phyloP scores from a whole-genome alignment of 2,329 filamentous ascomycete species.

The Pseudogymnoascus sp. region DNA sequence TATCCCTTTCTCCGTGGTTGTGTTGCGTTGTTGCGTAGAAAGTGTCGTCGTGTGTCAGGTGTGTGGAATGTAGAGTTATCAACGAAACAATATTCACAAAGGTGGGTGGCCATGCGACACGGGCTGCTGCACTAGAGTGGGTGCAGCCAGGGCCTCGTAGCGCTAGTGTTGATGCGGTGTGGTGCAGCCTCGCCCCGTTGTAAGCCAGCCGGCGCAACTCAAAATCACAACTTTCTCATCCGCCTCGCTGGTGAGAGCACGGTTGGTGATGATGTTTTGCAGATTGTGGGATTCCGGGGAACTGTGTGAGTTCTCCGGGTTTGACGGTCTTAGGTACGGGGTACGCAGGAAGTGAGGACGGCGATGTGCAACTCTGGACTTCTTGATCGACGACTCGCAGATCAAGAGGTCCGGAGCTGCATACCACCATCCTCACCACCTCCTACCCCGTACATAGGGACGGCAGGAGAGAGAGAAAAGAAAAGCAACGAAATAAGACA shows the following conservation, averaged over 20 bases:
- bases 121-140: background rate
- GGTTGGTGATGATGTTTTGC: background rate
- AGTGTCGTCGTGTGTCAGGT: background rate
- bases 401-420: background rate
- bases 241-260: too few relatives aligned
- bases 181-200: background rate
- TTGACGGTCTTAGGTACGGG: background rate
- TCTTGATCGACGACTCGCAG: background rate
- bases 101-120: background rate
- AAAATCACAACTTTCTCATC: too few relatives aligned
- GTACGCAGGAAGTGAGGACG: background rate
- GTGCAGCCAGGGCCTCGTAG: background rate
- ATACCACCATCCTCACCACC: too few relatives aligned
- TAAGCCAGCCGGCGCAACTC: background rate
- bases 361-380: background rate
- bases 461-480: too few relatives aligned
- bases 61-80: background rate
- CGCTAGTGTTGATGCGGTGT: background rate
- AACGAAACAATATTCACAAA: background rate
- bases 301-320: background rate
- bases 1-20: background rate
- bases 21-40: background rate
- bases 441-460: too few relatives aligned
- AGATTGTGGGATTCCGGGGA: background rate
- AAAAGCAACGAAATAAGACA: too few relatives aligned